Percentiles rank a stretch among this genome's conserved stretches.
phyloP scores from a whole-genome alignment of 2,329 filamentous ascomycete genomes.

The Claviceps sp. region DNA sequence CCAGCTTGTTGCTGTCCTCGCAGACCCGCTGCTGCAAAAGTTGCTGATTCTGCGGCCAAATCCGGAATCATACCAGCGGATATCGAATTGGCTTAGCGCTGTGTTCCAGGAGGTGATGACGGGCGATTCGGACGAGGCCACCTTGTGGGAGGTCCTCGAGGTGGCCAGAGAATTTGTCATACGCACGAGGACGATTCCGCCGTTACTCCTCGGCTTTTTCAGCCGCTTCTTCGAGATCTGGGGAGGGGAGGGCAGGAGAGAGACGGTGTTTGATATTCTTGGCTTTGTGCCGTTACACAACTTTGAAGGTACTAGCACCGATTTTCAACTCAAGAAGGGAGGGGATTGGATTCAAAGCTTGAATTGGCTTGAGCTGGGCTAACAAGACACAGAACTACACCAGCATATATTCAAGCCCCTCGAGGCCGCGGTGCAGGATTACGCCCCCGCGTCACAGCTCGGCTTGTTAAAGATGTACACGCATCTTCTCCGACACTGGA shows the following conservation, averaged over 20 bases:
- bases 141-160: constrained; percentile 40
- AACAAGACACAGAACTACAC: constrained; percentile 32
- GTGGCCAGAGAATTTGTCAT: constrained; percentile 42
- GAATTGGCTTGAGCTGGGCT: background rate
- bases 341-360: too few species aligned
- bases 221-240: constrained; percentile 42
- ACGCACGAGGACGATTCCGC: constrained; percentile 39
- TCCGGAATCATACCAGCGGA: constrained; percentile 34
- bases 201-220: constrained; percentile 36
- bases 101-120: constrained; percentile 41
- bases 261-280: constrained; percentile 44
- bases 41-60: constrained; percentile 52
- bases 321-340: background rate
- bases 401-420: constrained; percentile 34
- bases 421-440: constrained; percentile 37
- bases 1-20: constrained; percentile 64
- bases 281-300: constrained; percentile 38
- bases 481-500: constrained; percentile 49
- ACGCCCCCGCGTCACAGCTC: constrained; percentile 37
- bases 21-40: constrained; percentile 68
- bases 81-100: constrained; percentile 45
- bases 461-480: constrained; percentile 56
- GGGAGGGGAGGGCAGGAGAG: constrained; percentile 44
- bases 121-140: constrained; percentile 34
- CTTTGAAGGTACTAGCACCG: constrained; percentile 35